Evolutionary conservation across 169 alveolate genomes (phyloP).

Genomic region (Eimeria zaria): DNA sequence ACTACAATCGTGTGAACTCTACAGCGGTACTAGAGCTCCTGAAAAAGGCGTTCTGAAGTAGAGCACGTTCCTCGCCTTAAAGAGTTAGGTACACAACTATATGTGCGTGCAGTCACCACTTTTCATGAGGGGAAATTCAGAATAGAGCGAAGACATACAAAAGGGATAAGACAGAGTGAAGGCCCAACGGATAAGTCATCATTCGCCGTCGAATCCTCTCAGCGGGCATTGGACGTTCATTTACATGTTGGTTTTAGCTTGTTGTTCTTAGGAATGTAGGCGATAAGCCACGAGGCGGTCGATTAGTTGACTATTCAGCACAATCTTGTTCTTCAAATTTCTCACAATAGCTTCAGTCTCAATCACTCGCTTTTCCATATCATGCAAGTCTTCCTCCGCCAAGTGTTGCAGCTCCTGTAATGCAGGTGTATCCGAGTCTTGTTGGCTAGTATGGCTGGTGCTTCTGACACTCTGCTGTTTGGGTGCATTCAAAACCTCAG

Average conservation of each 20-base stretch:
- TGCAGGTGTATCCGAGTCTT: background rate
- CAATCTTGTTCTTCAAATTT: constrained; percentile 1
- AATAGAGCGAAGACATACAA: no score
- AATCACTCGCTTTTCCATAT: constrained; percentile 11
- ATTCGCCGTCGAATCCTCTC: no score
- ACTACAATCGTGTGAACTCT: no score
- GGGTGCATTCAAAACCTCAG: background rate
- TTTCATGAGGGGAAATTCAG: no score
- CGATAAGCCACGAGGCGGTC: constrained; percentile 49
- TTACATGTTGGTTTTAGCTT: background rate
- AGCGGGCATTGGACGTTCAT: background rate
- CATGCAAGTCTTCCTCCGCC: constrained; percentile 13
- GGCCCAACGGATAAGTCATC: background rate
- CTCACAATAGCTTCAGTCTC: constrained; percentile 19
- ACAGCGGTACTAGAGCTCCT: no score
- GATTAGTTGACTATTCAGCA: constrained; percentile 43
- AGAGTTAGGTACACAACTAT: no score
- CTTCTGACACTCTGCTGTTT: background rate
- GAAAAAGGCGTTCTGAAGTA: no score
- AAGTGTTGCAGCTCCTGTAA: background rate
- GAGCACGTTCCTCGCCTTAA: no score
- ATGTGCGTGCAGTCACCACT: no score
- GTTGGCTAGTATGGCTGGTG: background rate
- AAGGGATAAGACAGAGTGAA: background rate
- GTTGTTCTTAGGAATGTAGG: background rate